Percentiles rank a stretch among this genome's conserved stretches.
Conservation (phyloP, 1,284 basidiomycete species). For the Golubevia sp. region DNA sequence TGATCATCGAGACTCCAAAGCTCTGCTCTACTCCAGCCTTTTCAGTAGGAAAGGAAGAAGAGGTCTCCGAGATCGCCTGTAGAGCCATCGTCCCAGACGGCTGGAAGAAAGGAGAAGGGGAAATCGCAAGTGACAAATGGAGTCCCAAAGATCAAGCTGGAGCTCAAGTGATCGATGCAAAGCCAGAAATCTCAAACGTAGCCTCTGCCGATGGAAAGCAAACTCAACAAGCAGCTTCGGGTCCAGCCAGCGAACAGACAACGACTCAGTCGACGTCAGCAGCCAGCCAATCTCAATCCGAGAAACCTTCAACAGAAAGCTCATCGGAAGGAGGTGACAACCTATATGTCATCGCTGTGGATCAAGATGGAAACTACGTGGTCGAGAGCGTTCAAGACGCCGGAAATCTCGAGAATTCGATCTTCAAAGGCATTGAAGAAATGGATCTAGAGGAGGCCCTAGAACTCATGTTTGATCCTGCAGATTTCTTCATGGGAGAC, state of each 20-base stretch:
- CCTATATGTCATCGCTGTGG: background rate
- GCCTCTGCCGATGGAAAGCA: background rate
- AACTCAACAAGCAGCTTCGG: background rate
- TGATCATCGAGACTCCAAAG: constrained; percentile 30
- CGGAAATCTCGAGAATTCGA: background rate
- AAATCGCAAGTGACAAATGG: constrained; percentile 11
- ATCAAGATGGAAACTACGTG: background rate
- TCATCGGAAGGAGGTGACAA: background rate
- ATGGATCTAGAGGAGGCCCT: background rate
- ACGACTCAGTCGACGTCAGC: background rate
- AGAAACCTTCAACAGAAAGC: background rate
- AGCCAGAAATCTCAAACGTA: background rate
- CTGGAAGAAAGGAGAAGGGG: constrained; percentile 5
- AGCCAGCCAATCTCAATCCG: background rate
- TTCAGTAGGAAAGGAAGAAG: constrained; percentile 25
- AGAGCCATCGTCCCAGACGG: constrained; percentile 21
- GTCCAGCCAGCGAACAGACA: background rate
- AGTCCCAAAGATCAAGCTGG: background rate
- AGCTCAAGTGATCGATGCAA: background rate
- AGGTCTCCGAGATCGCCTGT: constrained; percentile 17
- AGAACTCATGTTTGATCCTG: background rate
- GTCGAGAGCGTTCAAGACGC: background rate
- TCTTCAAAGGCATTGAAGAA: background rate
- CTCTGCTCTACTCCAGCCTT: constrained; percentile 28
- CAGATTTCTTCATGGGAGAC: background rate